Percentiles rank a stretch among this genome's conserved stretches.
These are phyloP conservation scores for Nemania diffusa DNA, from an alignment of 2,329 filamentous ascomycete species.

Conservation along the genomic window DNA sequence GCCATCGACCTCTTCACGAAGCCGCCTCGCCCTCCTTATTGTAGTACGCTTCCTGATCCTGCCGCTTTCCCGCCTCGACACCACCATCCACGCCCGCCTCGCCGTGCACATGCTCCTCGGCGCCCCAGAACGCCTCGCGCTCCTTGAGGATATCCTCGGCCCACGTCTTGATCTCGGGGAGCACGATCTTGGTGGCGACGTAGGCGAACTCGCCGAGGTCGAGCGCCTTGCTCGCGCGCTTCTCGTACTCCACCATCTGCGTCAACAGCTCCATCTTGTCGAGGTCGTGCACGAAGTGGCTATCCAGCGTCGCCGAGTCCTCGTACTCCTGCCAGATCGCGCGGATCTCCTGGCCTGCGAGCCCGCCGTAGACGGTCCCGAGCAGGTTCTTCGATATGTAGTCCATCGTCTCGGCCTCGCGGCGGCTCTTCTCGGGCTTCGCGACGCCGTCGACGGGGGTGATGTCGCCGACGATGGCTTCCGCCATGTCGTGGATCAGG, in stretches of 20 bases:
- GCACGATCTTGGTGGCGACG: conserved; percentile 76
- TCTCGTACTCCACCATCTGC: conserved; percentile 98
- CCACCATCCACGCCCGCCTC: conserved; percentile 56
- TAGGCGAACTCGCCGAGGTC: conserved; percentile 89
- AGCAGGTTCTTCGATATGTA: conserved; percentile 81
- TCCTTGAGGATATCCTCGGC: conserved; percentile 79
- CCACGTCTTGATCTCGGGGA: conserved; percentile 85
- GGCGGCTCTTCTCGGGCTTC: conserved; percentile 88
- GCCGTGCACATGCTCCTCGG: conserved; percentile 59
- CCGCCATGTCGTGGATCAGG: conserved; percentile 96
- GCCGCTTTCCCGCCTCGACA: conserved; percentile 51
- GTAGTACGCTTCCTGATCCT: conserved; percentile 64
- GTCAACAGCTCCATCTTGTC: conserved; percentile 96
- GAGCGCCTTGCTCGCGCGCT: conserved; percentile 68
- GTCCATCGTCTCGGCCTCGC: conserved; percentile 91
- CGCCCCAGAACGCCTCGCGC: conserved; percentile 76
- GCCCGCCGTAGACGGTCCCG: conserved; percentile 77
- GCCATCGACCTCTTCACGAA: conserved; percentile 11
- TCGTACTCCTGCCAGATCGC: conserved; percentile 96
- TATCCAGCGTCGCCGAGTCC: conserved; percentile 83
- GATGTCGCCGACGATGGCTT: conserved; percentile 94
- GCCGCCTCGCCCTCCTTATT: conserved; percentile 34
- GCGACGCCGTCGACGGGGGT: conserved; percentile 88
- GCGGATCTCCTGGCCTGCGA: conserved; percentile 75
- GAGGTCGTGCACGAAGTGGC: conserved; percentile 91